A percentile compares a stretch with the other conserved stretches of the same genome.
phyloP scores from a whole-genome alignment of 2,329 filamentous ascomycete species.

The Sclerotinia minor region DNA sequence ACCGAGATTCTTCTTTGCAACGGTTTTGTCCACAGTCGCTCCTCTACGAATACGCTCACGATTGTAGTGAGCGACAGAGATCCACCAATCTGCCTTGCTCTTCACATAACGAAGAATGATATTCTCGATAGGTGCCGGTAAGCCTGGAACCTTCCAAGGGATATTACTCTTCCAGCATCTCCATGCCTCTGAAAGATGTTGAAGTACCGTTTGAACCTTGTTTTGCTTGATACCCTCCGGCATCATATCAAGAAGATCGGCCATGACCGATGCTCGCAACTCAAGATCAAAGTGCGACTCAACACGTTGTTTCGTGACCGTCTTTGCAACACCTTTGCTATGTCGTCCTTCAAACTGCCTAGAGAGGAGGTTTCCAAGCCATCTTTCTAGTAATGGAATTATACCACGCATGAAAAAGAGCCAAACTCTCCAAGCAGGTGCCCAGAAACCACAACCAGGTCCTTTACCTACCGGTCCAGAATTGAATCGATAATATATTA shows the following conservation, averaged over 20 bases:
- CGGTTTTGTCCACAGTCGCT: conserved; percentile 97
- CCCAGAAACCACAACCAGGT: conserved; percentile 98
- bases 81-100: conserved; percentile 99
- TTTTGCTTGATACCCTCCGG: conserved; percentile 99
- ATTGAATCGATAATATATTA: conserved; percentile 99
- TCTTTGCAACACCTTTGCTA: conserved; percentile 98
- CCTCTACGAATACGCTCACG: conserved; percentile 94
- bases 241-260: conserved; percentile 99
- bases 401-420: conserved; percentile 99
- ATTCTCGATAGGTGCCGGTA: conserved; percentile 97
- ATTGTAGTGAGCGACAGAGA: conserved; percentile 98
- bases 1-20: conserved; percentile 98
- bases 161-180: conserved; percentile 99
- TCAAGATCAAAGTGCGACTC: conserved; percentile 98
- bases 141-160: conserved; percentile 96
- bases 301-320: conserved; percentile 97
- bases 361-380: conserved; percentile 94
- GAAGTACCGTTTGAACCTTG: conserved; percentile 96
- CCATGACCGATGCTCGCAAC: conserved; percentile 96
- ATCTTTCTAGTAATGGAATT: conserved; percentile 92
- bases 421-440: conserved; percentile 97
- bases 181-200: conserved; percentile 97
- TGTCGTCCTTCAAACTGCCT: conserved; percentile 98
- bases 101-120: conserved; percentile 99
- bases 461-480: conserved; percentile 95